Base-by-base conservation (phyloP, 805 yeast genomes). In the Naumovozyma castellii region DNA sequence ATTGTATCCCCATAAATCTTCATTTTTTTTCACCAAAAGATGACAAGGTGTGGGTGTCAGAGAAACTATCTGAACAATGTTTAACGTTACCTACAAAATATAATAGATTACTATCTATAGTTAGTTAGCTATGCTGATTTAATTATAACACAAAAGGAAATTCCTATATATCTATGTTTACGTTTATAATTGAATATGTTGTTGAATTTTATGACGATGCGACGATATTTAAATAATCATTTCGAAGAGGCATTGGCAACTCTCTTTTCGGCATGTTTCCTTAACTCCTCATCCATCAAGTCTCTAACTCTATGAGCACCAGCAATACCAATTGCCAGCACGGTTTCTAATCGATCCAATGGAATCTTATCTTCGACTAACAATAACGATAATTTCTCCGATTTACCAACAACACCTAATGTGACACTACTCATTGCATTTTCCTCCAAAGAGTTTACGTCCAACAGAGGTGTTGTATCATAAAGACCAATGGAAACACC, bases 301-400 rank as follows among this genome's bases (percentile, higher is more conserved):
- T 84, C 85, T 56, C 87, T 76, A 10, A 90, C 66, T 50, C 84
- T 70, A 53, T 84, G 90, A 40, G 90, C 77, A 8, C 97, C 98
- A 15, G 88, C 83, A 35, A 88, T 76, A 2, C 92, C 95, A 37
- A 87, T 72, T 8, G 84, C 84, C 50, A 92, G 62, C 4, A 85
- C 76, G 18, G 76, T 68, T 52, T 84, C 94, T 43, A 92, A 61
- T 42, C 75, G 70, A 55, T 88, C 97, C 48, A 88, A 62, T 0
- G 95, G 90, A 57, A 92, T 71, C 56, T 81, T 81, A 52, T 84
- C 86, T 54, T 92, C 97, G 40, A 87, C 66, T 40, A 85, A 65
- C 41, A 90, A 62, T 54, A 87, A 59, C 3, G 92, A 81, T 41
- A 87, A 65, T 60, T 86, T 84, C 47, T 83, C 90, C 39, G 83